Evolutionary conservation across 1,139 yeast genomes (phyloP), one percentile per base, ranked within the genome.

Genomic region (Protomyces pachydermus): DNA sequence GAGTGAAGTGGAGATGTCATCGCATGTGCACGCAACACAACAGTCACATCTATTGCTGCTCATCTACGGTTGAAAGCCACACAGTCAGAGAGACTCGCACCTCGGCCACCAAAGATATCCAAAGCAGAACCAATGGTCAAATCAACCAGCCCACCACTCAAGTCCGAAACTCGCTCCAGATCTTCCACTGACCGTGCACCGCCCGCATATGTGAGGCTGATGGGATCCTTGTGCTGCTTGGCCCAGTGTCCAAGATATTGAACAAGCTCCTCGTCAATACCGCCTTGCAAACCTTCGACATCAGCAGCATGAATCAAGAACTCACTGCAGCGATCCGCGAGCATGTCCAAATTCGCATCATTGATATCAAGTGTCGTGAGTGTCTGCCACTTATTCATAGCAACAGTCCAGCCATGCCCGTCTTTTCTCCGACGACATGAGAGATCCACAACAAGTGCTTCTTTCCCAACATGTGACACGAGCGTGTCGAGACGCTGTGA

Each of bases 341-440:
- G 80, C 64, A 75, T 68, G 3, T 70, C 73, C 65, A 93, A 80
- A 37, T 88, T 82, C 37, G 81, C 82, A 51, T 74, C 73, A 60
- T 79, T 78, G 64, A 93, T 78, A 64, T 77, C 81, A 58, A 85
- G 81, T 56, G 79, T 80, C 0, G 98, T 93, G 51, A 91, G 76
- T 0, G 95, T 88, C 75, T 91, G 97, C 98, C 98, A 93, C 74
- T 91, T 88, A 75, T 95, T 91, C 84, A 91, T 93, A 3, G 98
- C 97, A 6, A 95, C 98, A 28, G 86, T 82, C 98, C 98, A 93
- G 56, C 77, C 75, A 2, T 71, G 68, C 2, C 70, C 74, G 1
- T 80, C 79, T 39, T 81, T 80, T 65, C 96, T 80, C 73, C 98
- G 91, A 73, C 97, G 54, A 52, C 58, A 60, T 12, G 60, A 52